Evolutionary conservation across 164 flowering plant species (phyloP), one percentile per base, ranked within the genome.

Genomic region (Brasenia schreberi): DNA sequence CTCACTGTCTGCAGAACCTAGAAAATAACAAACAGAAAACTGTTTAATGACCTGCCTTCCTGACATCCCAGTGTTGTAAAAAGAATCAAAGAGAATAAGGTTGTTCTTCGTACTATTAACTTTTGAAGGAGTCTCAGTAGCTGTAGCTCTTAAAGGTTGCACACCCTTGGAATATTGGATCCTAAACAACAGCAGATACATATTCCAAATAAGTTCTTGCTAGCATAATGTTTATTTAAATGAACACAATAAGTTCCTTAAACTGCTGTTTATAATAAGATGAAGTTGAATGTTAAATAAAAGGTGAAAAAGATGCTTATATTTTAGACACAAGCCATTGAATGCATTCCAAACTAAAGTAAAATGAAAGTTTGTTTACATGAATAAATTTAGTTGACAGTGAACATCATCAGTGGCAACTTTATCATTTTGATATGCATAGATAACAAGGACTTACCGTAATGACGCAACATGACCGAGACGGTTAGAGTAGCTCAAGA

Each of bases 121-220:
- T 5, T 83, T 67, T 5, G 89, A 87, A 7, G 98, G 97, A n/a
- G 75, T 61, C 78, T 88, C 88, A 5, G 98, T 93, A 33, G 96
- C 98, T 0, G 91, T 90, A 27, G 98, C 94, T 76, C 69, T 83
- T 66, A 90, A 77, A 1, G 92, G 89, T 64, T 80, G 84, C 59
- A 81, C 42, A 64, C 73, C 75, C 71, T 74, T 65, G 43, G 71
- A 69, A 64, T 45, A 59, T 69, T 65, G 73, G 66, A 58, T 80
- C 83, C 92, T 86, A 69, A 17, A 65, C 17, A 63, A 52, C 42
- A 12, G 63, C n/a, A 68, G 7, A 45, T 7, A 33, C 12, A 12
- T 7, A 45, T 6, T 45, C 53, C 53, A 45, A 45, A 7, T 2
- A 45, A 23, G 27, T 23, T 23, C 27, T 23, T 23, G 27, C 27